phyloP scores from a whole-genome alignment of 2,329 filamentous ascomycete genomes.

The Fusarium aywerte region DNA sequence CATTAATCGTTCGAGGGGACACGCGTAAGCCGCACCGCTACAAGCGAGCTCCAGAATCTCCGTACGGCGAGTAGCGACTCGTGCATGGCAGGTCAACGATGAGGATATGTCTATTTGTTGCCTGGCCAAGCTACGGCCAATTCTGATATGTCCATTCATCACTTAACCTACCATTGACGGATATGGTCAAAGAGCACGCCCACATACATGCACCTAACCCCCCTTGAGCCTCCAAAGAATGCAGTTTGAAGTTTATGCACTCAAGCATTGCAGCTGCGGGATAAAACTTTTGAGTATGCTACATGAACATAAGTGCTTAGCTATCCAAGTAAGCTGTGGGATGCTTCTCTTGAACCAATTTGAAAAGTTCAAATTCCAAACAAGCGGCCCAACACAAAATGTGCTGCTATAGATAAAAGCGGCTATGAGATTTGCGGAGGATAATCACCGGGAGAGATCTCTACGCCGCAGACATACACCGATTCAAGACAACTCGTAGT shows the following conservation, averaged over 20 bases:
- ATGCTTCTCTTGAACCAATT: background rate
- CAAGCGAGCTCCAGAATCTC: slow-evolving; percentile 28
- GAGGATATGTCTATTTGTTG: background rate
- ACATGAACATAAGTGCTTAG: background rate
- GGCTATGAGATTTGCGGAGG: slow-evolving; percentile 7
- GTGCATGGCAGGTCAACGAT: slow-evolving; percentile 1
- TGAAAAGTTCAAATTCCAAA: background rate
- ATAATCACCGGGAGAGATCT: slow-evolving; percentile 14
- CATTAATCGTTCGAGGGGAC: slow-evolving; percentile 10
- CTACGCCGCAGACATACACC: slow-evolving; percentile 4
- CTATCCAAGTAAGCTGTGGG: background rate
- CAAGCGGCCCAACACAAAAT: background rate
- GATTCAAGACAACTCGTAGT: background rate
- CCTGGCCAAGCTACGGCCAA: background rate
- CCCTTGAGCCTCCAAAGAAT: background rate
- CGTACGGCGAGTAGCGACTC: background rate
- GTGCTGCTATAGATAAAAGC: background rate
- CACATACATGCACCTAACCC: background rate
- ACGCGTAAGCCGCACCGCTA: slow-evolving; percentile 45
- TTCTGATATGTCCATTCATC: slow-evolving; percentile 8
- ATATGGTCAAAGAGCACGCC: background rate
- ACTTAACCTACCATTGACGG: background rate
- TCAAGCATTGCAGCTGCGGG: background rate
- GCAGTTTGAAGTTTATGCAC: background rate
- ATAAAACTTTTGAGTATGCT: background rate